These are phyloP conservation scores for Pelargonium nanum DNA, from an alignment of 345 rosid genomes.

Conservation along the genomic window DNA sequence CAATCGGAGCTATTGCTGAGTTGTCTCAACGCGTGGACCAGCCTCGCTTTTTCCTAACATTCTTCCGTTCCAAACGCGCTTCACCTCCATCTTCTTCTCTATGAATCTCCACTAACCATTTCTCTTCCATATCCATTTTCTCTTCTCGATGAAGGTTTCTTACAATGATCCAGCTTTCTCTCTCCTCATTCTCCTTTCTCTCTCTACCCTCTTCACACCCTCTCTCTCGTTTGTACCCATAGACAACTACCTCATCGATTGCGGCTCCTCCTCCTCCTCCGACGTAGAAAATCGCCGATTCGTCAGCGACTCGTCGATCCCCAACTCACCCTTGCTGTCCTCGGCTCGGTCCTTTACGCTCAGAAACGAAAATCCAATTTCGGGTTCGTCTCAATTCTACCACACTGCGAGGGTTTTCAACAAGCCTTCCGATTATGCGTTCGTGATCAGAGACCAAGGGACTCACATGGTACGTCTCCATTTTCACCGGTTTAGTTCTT, in stretches of 20 bases:
- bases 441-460: conserved; percentile 50
- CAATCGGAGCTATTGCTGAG: not conserved
- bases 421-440: conserved; percentile 49
- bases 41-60: not conserved
- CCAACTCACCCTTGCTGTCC: conserved; percentile 21
- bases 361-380: conserved; percentile 16
- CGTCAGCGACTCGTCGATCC: conserved; percentile 32
- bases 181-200: conserved; percentile 12
- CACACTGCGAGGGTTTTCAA: conserved; percentile 54
- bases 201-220: conserved; percentile 11
- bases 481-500: conserved; percentile 40
- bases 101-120: not conserved
- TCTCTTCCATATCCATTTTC: not conserved
- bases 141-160: conserved; percentile 15
- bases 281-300: conserved; percentile 51
- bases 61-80: not conserved
- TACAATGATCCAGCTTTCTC: not conserved
- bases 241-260: conserved; percentile 55
- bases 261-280: conserved; percentile 57
- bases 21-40: not conserved
- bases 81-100: not conserved
- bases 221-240: conserved; percentile 34
- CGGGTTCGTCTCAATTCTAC: conserved; percentile 39
- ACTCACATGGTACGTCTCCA: conserved; percentile 74
- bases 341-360: conserved; percentile 29